phyloP scores from a whole-genome alignment of 179 eudicot species.

The Spinacia oleracea region DNA sequence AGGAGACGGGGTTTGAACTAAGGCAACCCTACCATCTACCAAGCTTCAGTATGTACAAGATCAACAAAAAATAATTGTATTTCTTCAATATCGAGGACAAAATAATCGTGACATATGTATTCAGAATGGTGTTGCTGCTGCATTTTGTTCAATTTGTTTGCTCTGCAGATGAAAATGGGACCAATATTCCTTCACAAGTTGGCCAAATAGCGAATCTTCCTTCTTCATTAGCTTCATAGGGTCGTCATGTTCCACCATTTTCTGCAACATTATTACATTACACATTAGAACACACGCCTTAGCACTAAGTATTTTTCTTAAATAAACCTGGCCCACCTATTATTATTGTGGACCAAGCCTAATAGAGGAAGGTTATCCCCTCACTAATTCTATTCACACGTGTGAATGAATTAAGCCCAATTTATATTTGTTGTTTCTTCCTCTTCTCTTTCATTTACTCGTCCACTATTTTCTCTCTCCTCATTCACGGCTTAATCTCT shows the following conservation, averaged over 20 bases:
- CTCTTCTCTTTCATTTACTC: too few species aligned
- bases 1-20: background rate
- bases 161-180: constrained; percentile 52
- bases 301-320: too few species aligned
- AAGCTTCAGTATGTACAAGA: constrained; percentile 7
- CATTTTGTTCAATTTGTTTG: constrained; percentile 33
- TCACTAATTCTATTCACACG: too few species aligned
- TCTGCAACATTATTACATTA: constrained; percentile 9
- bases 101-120: background rate
- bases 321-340: too few species aligned
- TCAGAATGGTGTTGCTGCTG: constrained; percentile 3
- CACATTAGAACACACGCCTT: background rate
- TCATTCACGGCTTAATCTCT: too few species aligned
- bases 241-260: constrained; percentile 26
- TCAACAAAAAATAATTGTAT: background rate
- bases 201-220: too few species aligned
- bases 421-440: too few species aligned
- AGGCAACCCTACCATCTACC: background rate
- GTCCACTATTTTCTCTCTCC: too few species aligned
- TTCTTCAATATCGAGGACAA: background rate
- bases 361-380: too few species aligned
- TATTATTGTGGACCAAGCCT: too few species aligned
- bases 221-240: constrained; percentile 31
- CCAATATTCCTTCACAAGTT: constrained; percentile 35
- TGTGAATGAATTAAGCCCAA: too few species aligned